Conservation (phyloP, 441 rosid species). For the Manihot esculenta region DNA sequence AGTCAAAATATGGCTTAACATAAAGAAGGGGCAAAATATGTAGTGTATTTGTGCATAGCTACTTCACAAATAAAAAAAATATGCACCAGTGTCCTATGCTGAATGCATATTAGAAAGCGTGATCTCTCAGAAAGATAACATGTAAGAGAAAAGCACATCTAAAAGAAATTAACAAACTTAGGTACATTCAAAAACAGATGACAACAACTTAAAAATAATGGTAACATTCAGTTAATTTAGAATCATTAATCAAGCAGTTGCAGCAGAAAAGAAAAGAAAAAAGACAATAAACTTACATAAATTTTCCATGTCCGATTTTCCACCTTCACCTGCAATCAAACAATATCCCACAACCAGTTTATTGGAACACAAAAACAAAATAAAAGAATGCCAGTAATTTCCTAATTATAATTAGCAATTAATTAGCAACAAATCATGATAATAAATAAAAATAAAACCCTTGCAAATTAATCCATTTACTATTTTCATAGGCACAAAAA, state of each 20-base stretch:
- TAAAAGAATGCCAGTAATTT: neutral
- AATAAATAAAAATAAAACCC: neutral
- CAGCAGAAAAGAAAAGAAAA: neutral
- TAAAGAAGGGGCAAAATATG: neutral
- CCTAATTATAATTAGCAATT: too few species aligned
- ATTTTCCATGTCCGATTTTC: constrained; percentile 89
- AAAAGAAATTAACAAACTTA: neutral
- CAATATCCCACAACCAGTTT: neutral
- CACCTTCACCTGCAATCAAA: constrained; percentile 83
- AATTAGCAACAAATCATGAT: too few species aligned
- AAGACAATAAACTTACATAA: constrained; percentile 53
- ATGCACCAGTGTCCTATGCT: neutral
- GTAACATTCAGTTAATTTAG: neutral
- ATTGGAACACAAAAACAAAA: neutral
- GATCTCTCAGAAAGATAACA: neutral
- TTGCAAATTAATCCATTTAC: neutral
- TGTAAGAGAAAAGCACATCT: neutral
- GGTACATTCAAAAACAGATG: neutral
- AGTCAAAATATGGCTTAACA: neutral
- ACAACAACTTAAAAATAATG: neutral
- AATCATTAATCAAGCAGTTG: neutral
- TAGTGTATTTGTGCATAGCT: neutral
- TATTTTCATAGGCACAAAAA: neutral
- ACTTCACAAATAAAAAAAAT: neutral
- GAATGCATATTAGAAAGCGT: neutral